Base-by-base conservation (phyloP, 306 rosid genomes). In the Leucaena leucocephala region DNA sequence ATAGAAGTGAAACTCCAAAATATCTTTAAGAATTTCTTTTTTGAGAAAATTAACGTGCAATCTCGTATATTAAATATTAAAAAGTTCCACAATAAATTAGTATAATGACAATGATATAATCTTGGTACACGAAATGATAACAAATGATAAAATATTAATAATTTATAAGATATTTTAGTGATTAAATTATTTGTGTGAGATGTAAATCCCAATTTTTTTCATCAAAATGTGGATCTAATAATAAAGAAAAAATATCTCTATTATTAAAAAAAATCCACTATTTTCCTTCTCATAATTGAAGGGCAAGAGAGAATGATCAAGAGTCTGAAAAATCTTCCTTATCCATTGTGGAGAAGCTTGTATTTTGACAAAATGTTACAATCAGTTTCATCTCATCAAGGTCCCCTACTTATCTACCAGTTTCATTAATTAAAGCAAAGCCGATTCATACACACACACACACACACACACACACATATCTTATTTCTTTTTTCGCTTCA, bases 321-420 rank as follows among this genome's bases (percentile, higher is more conserved):
- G 7, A 27, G 22, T 17, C 48, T 48, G 4, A 57, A 66, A 77
- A 40, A 72, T 72, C 49, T 16, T 52, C 58, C 82, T 66, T 82
- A 71, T 82, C 74, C 33, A 50, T n/a, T 33, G 14, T 71, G 44
- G 40, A 36, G 74, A 40, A 46, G 74, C 59, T 22, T 49, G 13
- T 64, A 4, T 48, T 19, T 6, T 22, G 27, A 58, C 54, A 63
- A 19, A 63, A 46, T 68, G 48, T 55, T 55, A n/a, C 68, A 7
- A 54, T 61, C 67, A 13, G 67, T 61, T 34, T 12, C 67, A 61
- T 33, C 66, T 61, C 39, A 61, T 61, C 40, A 7, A 55, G 76
- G 76, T 61, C 34, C 76, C 79, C 70, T 39, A 49, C 11, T 35
- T 48, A 65, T 59, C 44, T 22, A 4, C 36, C 65, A 27, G 16